Conservation (phyloP, 176 grass and related monocot species). For the Oryza meyeriana region DNA sequence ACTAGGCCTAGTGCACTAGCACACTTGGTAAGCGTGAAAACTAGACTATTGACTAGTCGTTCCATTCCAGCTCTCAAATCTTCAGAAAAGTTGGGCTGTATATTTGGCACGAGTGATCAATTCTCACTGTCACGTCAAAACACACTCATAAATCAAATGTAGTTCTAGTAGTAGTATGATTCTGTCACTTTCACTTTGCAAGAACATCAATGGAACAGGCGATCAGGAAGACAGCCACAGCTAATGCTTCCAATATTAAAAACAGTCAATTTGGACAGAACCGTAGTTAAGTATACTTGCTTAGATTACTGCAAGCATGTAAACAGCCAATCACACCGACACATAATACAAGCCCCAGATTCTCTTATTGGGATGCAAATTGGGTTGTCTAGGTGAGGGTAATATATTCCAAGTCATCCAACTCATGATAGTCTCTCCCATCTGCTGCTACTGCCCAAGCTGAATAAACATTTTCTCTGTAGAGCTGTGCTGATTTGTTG, state of each 20-base stretch:
- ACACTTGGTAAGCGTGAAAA: slow-evolving; percentile 39
- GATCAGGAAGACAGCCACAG: slow-evolving; percentile 36
- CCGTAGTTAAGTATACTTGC: slow-evolving; percentile 22
- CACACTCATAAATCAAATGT: slow-evolving; percentile 7
- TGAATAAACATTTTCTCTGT: slow-evolving; percentile 7
- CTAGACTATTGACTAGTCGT: slow-evolving; percentile 31
- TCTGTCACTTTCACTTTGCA: neutral
- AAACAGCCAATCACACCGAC: slow-evolving; percentile 51
- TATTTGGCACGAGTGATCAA: slow-evolving; percentile 3
- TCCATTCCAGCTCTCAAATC: slow-evolving; percentile 13
- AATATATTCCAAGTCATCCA: slow-evolving; percentile 15
- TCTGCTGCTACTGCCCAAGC: neutral
- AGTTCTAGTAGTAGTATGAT: too few relatives aligned
- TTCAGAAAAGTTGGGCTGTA: neutral
- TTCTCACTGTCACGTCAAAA: slow-evolving; percentile 10
- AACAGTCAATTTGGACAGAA: slow-evolving; percentile 28
- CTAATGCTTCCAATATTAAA: slow-evolving; percentile 35
- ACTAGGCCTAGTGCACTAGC: slow-evolving; percentile 27
- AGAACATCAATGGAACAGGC: slow-evolving; percentile 3
- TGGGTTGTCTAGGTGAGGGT: slow-evolving; percentile 30
- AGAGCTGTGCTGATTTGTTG: slow-evolving; percentile 25
- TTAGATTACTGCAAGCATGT: slow-evolving; percentile 39
- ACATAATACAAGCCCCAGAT: slow-evolving; percentile 42
- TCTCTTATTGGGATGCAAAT: slow-evolving; percentile 53
- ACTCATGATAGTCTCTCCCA: neutral